These are phyloP conservation scores for Yarrowia porcina DNA, from an alignment of 805 yeast species.

Conservation along the genomic window DNA sequence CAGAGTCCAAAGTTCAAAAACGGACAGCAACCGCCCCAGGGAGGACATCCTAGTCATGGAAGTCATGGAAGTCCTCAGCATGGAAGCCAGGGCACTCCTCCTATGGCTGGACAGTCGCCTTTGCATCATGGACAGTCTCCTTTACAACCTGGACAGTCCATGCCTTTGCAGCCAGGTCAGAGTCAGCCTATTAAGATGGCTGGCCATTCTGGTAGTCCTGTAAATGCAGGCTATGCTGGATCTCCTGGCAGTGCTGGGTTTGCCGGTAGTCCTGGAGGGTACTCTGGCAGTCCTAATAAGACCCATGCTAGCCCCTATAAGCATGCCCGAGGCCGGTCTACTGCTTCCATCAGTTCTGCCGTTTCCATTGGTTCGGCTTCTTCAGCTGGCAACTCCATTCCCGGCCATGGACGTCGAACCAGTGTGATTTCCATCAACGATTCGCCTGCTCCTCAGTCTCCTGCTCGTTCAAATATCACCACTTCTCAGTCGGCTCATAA, in stretches of 20 bases:
- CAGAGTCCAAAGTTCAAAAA: slow-evolving; percentile 8
- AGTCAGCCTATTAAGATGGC: slow-evolving; percentile 3
- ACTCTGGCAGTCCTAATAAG: neutral
- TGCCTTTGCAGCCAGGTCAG: slow-evolving; percentile 11
- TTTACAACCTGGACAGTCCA: neutral
- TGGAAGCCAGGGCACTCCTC: neutral
- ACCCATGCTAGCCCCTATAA: neutral
- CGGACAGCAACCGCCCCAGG: neutral
- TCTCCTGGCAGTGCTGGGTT: neutral
- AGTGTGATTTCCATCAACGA: slow-evolving; percentile 2
- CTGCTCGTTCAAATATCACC: neutral
- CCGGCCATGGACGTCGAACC: slow-evolving; percentile 3
- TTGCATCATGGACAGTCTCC: slow-evolving; percentile 5
- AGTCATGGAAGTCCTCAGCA: neutral
- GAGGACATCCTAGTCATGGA: neutral
- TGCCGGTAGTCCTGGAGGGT: neutral
- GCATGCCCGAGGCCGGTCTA: neutral
- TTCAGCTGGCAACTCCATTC: slow-evolving; percentile 11
- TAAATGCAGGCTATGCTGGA: neutral
- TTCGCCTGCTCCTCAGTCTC: slow-evolving; percentile 1
- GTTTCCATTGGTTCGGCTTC: neutral
- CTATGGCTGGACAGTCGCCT: slow-evolving; percentile 2
- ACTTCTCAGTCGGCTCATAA: slow-evolving; percentile 10
- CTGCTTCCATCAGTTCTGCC: neutral
- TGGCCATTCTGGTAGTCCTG: neutral